Percentiles rank a stretch among this genome's conserved stretches.
Evolutionary conservation across 345 rosid genomes (phyloP).

Genomic region (Lepidium africanum): DNA sequence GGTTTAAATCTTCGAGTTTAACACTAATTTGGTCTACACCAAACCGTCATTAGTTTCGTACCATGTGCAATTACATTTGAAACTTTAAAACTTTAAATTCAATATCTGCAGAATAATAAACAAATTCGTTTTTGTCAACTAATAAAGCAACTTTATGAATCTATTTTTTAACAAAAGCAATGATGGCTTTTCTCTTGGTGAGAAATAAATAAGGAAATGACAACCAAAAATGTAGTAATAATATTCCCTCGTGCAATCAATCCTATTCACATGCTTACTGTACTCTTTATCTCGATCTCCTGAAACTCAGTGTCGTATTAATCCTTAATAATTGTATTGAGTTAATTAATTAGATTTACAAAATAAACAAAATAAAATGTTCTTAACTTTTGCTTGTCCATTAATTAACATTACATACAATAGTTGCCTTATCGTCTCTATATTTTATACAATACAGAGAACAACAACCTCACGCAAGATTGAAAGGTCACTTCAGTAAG

Average conservation of each 20-base stretch:
- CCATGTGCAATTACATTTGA: too few species aligned
- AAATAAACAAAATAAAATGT: conserved; percentile 12
- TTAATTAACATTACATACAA: conserved; percentile 13
- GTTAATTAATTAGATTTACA: neutral
- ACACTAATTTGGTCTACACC: too few species aligned
- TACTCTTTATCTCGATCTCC: conserved; percentile 27
- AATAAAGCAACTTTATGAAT: conserved; percentile 3
- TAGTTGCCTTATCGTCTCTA: conserved; percentile 3
- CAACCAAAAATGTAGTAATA: conserved; percentile 32
- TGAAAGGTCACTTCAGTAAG: conserved; percentile 14
- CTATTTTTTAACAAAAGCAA: neutral
- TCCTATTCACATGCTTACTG: conserved; percentile 31
- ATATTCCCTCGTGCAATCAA: conserved; percentile 33
- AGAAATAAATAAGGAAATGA: conserved; percentile 15
- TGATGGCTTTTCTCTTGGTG: neutral
- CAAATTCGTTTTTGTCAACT: neutral
- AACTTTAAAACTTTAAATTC: too few species aligned
- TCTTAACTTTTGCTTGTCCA: conserved; percentile 13
- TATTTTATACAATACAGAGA: conserved; percentile 12
- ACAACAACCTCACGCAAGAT: conserved; percentile 24
- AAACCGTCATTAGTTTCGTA: too few species aligned
- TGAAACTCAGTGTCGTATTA: conserved; percentile 32
- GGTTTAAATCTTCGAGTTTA: too few species aligned
- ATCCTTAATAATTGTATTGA: neutral
- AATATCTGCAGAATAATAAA: neutral